Evolutionary conservation across 331 rosid species (phyloP).

Genomic region (Dryas integrifolia): DNA sequence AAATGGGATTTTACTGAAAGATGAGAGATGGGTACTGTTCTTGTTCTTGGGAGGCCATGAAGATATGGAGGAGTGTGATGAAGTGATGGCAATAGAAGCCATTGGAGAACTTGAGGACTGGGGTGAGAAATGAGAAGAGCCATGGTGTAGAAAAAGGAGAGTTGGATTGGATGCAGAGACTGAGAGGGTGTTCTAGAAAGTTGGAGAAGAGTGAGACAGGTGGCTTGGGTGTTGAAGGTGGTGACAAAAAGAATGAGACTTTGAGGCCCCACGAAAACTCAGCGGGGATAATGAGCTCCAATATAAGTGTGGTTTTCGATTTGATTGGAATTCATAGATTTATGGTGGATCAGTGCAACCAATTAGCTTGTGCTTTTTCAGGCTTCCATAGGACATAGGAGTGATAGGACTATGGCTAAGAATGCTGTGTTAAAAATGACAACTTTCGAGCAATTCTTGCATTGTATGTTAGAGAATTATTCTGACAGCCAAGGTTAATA

Average conservation of each 20-base stretch:
- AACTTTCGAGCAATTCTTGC: no score
- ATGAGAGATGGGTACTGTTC: conserved; percentile 9
- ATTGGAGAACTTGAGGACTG: conserved; percentile 29
- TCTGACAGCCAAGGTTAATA: no score
- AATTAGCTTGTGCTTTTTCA: no score
- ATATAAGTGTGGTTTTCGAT: not conserved
- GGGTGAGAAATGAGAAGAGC: conserved; percentile 7
- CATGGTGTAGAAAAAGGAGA: not conserved
- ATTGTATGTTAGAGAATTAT: no score
- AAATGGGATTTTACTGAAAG: conserved; percentile 24
- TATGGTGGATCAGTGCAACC: not conserved
- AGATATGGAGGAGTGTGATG: conserved; percentile 28
- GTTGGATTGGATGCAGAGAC: not conserved
- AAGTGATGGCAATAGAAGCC: conserved; percentile 53
- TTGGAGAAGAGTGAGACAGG: conserved; percentile 29
- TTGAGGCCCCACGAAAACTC: not conserved
- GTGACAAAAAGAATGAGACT: conserved; percentile 15
- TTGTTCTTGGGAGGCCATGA: conserved; percentile 19
- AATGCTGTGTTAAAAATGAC: no score
- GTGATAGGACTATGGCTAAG: no score
- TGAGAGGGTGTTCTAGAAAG: conserved; percentile 31
- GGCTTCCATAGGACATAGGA: no score
- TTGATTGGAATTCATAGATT: not conserved
- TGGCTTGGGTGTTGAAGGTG: conserved; percentile 5
- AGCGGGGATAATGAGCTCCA: not conserved